phyloP scores from a whole-genome alignment of 2,329 filamentous ascomycete species.

The Scedosporium dehoogii region DNA sequence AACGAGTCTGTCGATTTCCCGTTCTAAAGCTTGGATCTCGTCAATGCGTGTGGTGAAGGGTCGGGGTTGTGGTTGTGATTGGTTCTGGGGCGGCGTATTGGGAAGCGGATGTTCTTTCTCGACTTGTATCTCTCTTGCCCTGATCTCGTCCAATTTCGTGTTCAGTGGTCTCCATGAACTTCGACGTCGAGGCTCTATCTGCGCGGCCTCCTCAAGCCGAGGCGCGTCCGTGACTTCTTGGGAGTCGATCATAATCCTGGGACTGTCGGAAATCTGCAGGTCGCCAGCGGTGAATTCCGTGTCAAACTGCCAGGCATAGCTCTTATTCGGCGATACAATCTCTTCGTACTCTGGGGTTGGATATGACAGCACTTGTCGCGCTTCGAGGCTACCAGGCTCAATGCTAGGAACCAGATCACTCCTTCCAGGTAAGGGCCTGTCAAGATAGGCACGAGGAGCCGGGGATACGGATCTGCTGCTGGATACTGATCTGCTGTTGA shows the following conservation, averaged over 20 bases:
- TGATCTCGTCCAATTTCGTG: constrained; percentile 34
- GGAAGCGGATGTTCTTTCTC: constrained; percentile 18
- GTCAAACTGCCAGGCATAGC: constrained; percentile 45
- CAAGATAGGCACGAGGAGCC: constrained; percentile 7
- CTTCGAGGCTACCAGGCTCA: background rate
- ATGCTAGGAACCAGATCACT: background rate
- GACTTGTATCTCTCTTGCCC: constrained; percentile 28
- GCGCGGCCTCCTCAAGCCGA: background rate
- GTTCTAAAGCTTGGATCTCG: constrained; percentile 29
- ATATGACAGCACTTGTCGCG: constrained; percentile 4
- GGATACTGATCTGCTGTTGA: constrained; percentile 14
- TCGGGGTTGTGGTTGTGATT: background rate
- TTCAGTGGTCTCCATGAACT: constrained; percentile 21
- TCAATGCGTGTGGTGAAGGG: constrained; percentile 34
- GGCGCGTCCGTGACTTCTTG: background rate
- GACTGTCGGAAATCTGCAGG: constrained; percentile 45
- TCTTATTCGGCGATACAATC: constrained; percentile 36
- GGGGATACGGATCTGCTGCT: constrained; percentile 11
- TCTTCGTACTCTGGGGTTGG: background rate
- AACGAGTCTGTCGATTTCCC: background rate
- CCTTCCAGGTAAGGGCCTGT: background rate
- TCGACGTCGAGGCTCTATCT: constrained; percentile 6
- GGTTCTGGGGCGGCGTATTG: background rate
- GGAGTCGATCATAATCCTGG: constrained; percentile 31
- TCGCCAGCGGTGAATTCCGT: constrained; percentile 49